Evolutionary conservation across 2,329 filamentous ascomycete species (phyloP), one percentile per base, ranked within the genome.

Genomic region (Fusarium odoratissimum): DNA sequence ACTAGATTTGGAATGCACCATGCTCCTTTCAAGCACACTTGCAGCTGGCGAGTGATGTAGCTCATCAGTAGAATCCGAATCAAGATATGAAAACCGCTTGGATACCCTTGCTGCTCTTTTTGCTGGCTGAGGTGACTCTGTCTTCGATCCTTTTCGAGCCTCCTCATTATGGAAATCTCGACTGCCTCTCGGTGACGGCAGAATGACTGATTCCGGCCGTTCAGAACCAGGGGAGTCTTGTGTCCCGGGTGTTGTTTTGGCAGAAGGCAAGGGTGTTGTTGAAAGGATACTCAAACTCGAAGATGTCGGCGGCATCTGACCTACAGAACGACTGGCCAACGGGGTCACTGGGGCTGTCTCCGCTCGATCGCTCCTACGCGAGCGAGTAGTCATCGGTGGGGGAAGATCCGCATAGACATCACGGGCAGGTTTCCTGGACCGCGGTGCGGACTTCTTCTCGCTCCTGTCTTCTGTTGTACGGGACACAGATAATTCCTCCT

Each of bases 31-130:
- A 49, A 84, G 75, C 5, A 81, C 78, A 12, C 80, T 79, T 3
- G 77, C 78, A 11, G 80, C 73, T 3, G 83, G 80, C 1, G 86
- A 85, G 19, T 77, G 76, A 11, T 84, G 81, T 17, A 88, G 74
- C 68, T 89, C 87, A 71, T 89, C 86, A 0, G 85, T 83, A 17
- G 87, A 88, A 19, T 83, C 79, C 0, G 83, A 85, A 33, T 80
- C 82, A n/a, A 79, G 66, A 21, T 80, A 80, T 10, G 74, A 51
- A 17, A 75, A 74, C 13, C 76, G 76, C 58, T 74, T 75, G 10
- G 75, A 70, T 45, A 71, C 64, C 38, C 69, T 78, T 42, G 52
- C 64, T 6, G 66, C 61, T 42, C 75, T 77, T 19, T 60, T 74
- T 19, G 68, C 46, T 17, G 71, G 68, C 33, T 79, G 79, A 44